A percentile compares a stretch with the other conserved stretches of the same genome.
These are phyloP conservation scores for Lodderomyces parapsilosis DNA, from an alignment of 1,139 yeast genomes.

Conservation along the genomic window DNA sequence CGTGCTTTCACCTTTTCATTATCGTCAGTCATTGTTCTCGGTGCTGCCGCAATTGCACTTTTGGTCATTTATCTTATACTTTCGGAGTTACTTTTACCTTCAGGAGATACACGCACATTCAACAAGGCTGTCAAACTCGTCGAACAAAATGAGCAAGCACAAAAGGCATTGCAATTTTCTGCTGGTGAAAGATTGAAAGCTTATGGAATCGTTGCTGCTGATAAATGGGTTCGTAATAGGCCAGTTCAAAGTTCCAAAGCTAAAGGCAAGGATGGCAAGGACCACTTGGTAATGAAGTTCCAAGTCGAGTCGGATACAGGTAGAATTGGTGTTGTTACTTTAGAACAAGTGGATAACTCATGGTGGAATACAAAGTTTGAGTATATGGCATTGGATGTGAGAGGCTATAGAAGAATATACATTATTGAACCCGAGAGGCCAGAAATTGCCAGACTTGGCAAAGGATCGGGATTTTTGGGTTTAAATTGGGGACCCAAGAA, in stretches of 20 bases:
- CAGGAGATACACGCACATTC: slow-evolving; percentile 88
- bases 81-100: slow-evolving; percentile 78
- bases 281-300: slow-evolving; percentile 80
- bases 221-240: slow-evolving; percentile 85
- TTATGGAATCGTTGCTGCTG: slow-evolving; percentile 71
- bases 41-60: slow-evolving; percentile 65
- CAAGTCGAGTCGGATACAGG: slow-evolving; percentile 69
- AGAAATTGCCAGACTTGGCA: slow-evolving; percentile 34
- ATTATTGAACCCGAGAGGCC: slow-evolving; percentile 71
- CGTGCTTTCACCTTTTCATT: slow-evolving; percentile 61
- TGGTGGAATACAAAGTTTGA: slow-evolving; percentile 71
- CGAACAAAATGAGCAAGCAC: slow-evolving; percentile 64
- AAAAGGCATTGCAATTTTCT: slow-evolving; percentile 53
- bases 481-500: slow-evolving; percentile 83
- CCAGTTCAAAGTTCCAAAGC: slow-evolving; percentile 63
- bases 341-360: slow-evolving; percentile 73
- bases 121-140: slow-evolving; percentile 79
- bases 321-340: slow-evolving; percentile 62
- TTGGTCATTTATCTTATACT: slow-evolving; percentile 75
- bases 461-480: slow-evolving; percentile 65
- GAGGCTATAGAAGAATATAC: slow-evolving; percentile 66
- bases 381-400: slow-evolving; percentile 74
- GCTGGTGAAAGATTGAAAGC: slow-evolving; percentile 70
- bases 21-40: slow-evolving; percentile 61
- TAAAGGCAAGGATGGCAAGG: slow-evolving; percentile 70